Evolutionary conservation across 2,329 filamentous ascomycete genomes (phyloP), one percentile per base, ranked within the genome.

Genomic region (Trichoderma semiorbis): DNA sequence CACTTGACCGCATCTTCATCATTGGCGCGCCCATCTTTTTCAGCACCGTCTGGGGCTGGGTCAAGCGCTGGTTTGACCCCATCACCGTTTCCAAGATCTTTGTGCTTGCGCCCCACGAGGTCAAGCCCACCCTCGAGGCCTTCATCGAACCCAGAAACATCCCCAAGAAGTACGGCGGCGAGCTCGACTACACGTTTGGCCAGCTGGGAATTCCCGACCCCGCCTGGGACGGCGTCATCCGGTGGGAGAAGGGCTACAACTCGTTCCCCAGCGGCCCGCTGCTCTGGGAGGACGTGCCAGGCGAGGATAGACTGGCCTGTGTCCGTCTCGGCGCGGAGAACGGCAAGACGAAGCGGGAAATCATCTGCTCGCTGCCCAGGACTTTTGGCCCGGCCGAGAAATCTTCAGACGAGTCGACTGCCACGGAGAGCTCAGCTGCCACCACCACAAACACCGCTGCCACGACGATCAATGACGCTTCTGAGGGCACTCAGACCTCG

Each of bases 1-100:
- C 95, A 0, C 84, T 98, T 64, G 95, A 82, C 72, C 77, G 83
- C 47, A 85, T 86, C 76, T 86, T 85, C 74, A 92, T 98, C 78
- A 94, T 98, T 74, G 95, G 95, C 73, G 95, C 95, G 0, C 95
- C 95, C 8, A 84, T 88, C 60, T 97, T 97, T 87, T 97, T 97
- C 85, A 92, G 92, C 64, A 97, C 94, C 3, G 93, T 97, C 73
- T 95, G 95, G 95, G 90, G 93, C 75, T 97, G 94, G 94, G 88
- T 97, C 83, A 97, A 97, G 86, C 91, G 92, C 78, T 97, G 95
- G 94, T 97, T 97, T 78, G 92, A 95, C 83, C 95, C 95, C 7
- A 94, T 94, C 74, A 98, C 95, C 39, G 93, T 94, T 3, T 96
- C 93, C 77, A 98, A 98, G 84, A 98, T 98, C 80, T 97, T 97